These are phyloP conservation scores for Trichopus zeylanicus DNA, from an alignment of 116 monocot species.

Conservation along the genomic window DNA sequence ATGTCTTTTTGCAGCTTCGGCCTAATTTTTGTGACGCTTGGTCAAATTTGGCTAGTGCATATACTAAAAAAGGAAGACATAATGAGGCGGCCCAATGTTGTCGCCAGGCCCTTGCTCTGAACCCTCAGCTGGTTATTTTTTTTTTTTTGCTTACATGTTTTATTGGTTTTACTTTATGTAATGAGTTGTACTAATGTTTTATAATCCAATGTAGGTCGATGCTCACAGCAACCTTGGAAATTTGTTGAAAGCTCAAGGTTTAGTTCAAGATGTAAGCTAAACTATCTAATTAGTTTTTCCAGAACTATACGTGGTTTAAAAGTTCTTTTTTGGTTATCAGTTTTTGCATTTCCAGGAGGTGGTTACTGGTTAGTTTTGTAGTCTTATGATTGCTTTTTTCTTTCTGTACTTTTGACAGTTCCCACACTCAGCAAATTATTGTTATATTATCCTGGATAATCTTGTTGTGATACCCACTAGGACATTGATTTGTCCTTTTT, in stretches of 20 bases:
- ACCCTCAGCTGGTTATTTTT: constrained; percentile 60
- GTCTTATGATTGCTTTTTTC: no score
- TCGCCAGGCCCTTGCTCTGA: constrained; percentile 84
- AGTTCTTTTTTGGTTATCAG: neutral
- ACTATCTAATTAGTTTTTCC: neutral
- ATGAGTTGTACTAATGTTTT: neutral
- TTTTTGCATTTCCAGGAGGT: no score
- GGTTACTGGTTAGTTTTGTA: no score
- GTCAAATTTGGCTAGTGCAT: constrained; percentile 95
- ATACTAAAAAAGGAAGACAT: constrained; percentile 79
- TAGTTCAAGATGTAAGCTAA: constrained; percentile 67
- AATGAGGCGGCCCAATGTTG: constrained; percentile 87
- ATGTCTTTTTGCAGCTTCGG: constrained; percentile 43
- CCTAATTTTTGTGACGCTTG: constrained; percentile 92
- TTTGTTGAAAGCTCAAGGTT: constrained; percentile 87
- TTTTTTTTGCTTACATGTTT: neutral
- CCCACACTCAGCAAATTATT: no score
- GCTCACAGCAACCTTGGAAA: constrained; percentile 96
- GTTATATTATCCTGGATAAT: no score
- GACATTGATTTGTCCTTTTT: no score
- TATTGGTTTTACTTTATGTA: neutral
- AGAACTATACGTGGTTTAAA: neutral
- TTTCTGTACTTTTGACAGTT: no score
- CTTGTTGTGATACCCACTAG: no score
- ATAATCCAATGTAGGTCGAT: constrained; percentile 60